Evolutionary conservation across 345 rosid genomes (phyloP), one percentile per base, ranked within the genome.

Genomic region (Jatropha curcas): DNA sequence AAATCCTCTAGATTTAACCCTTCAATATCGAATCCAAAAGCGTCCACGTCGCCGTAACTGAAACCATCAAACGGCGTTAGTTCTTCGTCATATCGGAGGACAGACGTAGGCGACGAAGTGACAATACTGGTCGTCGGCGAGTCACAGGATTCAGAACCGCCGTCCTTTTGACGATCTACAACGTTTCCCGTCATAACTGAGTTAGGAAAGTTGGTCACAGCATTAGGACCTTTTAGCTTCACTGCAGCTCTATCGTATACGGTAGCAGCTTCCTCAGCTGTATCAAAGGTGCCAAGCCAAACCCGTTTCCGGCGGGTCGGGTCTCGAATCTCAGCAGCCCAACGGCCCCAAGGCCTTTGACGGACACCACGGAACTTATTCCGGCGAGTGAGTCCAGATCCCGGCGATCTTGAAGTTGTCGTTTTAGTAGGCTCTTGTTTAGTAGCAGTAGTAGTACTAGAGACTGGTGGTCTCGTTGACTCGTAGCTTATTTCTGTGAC

Each of bases 261-360:
- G 4, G 73, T 76, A 10, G 91, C 91, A 11, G 91, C 91, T 74
- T 87, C 91, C 51, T 87, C 91, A 0, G 91, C 85, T 0, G 88
- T 85, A 27, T 85, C 75, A 7, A 77, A 87, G 12, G 89, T 87
- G 0, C 91, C 91, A 0, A 87, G 79, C 91, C 91, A 87, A 0
- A 85, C 66, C 69, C 91, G 85, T 22, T 76, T 77, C 7, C 80
- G 41, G 1, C 71, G 3, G 51, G 53, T 76, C 27, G 84, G 88
- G 14, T 76, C 77, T 43, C 91, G 82, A 62, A 88, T 88, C 85
- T 88, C 91, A 7, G 91, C 91, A 10, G 85, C 89, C 89, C 89
- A 88, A 8, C 83, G 71, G 0, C 91, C 91, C 91, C 91, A 88
- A 6, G 86, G 89, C 22, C 91, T 76, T 80, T 74, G 88, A 10